phyloP scores from a whole-genome alignment of 2,329 filamentous ascomycete genomes.

The Xylariaceae sp. region DNA sequence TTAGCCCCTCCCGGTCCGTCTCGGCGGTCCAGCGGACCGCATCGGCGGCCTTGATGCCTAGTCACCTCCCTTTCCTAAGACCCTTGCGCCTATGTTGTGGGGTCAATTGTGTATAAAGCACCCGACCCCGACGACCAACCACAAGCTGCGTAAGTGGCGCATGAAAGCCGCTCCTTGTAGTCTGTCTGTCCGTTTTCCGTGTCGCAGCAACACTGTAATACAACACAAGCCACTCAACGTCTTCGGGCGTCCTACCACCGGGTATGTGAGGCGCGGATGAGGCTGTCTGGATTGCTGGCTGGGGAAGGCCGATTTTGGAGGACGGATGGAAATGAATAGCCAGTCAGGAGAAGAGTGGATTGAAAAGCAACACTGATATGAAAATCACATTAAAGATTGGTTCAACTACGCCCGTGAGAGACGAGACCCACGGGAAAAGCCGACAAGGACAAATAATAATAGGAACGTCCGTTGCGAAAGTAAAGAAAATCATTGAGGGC shows the following conservation, averaged over 20 bases:
- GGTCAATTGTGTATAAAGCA: conserved; percentile 52
- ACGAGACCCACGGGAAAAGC: no score
- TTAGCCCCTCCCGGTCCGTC: conserved; percentile 11
- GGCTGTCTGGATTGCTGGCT: no score
- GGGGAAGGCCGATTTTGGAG: no score
- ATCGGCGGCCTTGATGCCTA: conserved; percentile 48
- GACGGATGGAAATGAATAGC: no score
- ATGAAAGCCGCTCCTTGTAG: conserved; percentile 14
- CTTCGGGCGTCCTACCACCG: conserved; percentile 39
- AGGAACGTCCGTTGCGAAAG: no score
- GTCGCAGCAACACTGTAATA: conserved; percentile 38
- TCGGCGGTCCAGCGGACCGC: conserved; percentile 40
- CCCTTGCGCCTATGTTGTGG: conserved; percentile 47
- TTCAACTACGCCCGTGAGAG: no score
- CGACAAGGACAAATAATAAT: no score
- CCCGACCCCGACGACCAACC: conserved; percentile 34
- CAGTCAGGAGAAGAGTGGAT: no score
- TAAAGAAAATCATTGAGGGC: no score
- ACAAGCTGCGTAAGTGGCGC: conserved; percentile 53
- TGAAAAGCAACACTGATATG: no score
- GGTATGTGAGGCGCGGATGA: no score
- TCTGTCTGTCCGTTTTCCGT: not conserved
- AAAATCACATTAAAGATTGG: no score
- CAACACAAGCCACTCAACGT: conserved; percentile 48
- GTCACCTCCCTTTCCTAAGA: conserved; percentile 53